Conservation (phyloP, 768 basidiomycete species). For the Amanita pallidorosea region DNA sequence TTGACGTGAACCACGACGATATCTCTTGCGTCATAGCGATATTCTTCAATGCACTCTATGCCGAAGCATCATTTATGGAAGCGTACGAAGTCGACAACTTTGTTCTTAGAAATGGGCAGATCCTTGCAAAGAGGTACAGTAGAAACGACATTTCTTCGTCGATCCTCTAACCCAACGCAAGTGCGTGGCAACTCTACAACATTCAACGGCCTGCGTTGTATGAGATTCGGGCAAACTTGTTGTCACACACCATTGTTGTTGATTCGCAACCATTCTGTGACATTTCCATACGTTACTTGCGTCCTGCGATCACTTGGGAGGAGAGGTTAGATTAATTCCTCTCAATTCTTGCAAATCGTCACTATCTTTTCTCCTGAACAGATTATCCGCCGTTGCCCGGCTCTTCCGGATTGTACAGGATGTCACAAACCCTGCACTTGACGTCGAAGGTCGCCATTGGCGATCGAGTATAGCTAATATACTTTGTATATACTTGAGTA, state of each 20-base stretch:
- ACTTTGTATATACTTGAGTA: conserved; percentile 48
- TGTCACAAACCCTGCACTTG: conserved; percentile 50
- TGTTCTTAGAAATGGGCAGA: conserved; percentile 46
- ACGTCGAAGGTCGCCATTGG: conserved; percentile 60
- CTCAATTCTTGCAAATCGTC: background rate
- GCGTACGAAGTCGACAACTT: conserved; percentile 67
- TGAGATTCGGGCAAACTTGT: conserved; percentile 39
- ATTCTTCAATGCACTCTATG: conserved; percentile 52
- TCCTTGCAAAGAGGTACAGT: conserved; percentile 50
- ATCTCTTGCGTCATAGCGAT: conserved; percentile 44
- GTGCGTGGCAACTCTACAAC: conserved; percentile 61
- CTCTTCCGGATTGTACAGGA: conserved; percentile 61
- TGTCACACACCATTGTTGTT: conserved; percentile 51
- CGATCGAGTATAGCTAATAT: conserved; percentile 47
- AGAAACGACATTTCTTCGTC: background rate
- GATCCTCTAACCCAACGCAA: conserved; percentile 15
- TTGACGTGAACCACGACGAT: conserved; percentile 35
- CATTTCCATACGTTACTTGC: conserved; percentile 32
- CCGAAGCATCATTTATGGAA: conserved; percentile 49
- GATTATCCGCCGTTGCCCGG: conserved; percentile 40
- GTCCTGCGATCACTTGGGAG: conserved; percentile 31
- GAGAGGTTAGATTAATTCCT: conserved; percentile 28
- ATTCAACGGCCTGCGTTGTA: conserved; percentile 48
- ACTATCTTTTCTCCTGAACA: conserved; percentile 13
- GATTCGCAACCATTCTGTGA: conserved; percentile 52